Evolutionary conservation across 2,329 filamentous ascomycete genomes (phyloP).

Genomic region (Neofusicoccum sp.): DNA sequence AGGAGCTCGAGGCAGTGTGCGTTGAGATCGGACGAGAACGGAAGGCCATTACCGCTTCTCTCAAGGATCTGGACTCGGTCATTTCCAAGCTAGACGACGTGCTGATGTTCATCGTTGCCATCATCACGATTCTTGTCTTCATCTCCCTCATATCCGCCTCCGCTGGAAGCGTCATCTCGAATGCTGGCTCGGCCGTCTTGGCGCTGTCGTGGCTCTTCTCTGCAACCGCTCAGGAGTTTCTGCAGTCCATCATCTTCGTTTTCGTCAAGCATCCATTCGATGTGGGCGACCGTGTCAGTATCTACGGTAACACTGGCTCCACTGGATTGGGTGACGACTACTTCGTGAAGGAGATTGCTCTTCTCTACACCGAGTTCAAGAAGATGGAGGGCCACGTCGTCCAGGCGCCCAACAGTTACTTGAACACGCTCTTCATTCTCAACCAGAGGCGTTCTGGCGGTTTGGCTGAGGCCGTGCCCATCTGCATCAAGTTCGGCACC

Average conservation of each 20-base stretch:
- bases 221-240: conserved; percentile 89
- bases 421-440: conserved; percentile 92
- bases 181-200: conserved; percentile 82
- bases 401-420: conserved; percentile 89
- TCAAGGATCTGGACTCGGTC: conserved; percentile 94
- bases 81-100: conserved; percentile 88
- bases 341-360: conserved; percentile 90
- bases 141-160: conserved; percentile 87
- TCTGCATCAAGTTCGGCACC: conserved; percentile 87
- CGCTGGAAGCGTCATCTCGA: conserved; percentile 87
- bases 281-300: conserved; percentile 87
- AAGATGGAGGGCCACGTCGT: conserved; percentile 98
- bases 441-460: conserved; percentile 91
- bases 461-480: conserved; percentile 80
- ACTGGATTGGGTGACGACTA: conserved; percentile 83
- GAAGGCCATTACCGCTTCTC: conserved; percentile 90
- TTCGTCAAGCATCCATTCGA: conserved; percentile 98
- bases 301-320: conserved; percentile 89
- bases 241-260: conserved; percentile 92
- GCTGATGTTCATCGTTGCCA: conserved; percentile 80
- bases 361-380: conserved; percentile 96
- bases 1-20: conserved; percentile 89
- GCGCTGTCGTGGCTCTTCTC: conserved; percentile 92
- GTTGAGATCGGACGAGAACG: conserved; percentile 94
- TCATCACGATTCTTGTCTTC: conserved; percentile 84